Base-by-base conservation (phyloP, 768 basidiomycete genomes). In the Lactarius hatsudake region DNA sequence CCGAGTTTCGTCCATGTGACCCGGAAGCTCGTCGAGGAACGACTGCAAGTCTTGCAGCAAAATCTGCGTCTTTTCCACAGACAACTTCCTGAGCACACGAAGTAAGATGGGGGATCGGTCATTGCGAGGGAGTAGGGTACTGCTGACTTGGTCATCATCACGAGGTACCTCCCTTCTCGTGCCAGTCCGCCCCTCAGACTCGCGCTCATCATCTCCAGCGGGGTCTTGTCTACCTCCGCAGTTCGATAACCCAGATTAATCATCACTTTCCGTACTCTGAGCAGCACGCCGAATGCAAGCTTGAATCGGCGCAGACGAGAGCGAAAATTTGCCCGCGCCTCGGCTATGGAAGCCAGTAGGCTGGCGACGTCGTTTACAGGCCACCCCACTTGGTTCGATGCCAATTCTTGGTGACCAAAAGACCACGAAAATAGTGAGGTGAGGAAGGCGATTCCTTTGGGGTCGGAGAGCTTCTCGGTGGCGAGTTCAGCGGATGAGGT, bases 261-360 rank as follows among this genome's bases (percentile, higher is more conserved):
- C 73, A 88, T 78, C 45, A 83, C 82, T 5, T 70, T 67, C 57
- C 83, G 82, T 0, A 87, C 73, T 1, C 76, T 70, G 12, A 77
- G 73, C 60, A 87, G 72, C 20, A 88, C 60, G 20, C 77, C 75
- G 67, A 87, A 85, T 8, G 81, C 84, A 1, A 86, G 70, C 2
- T 83, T 81, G 51, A 85, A 66, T 23, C 74, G 65, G 26, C 74
- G 74, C 8, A 75, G 74, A 17, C 71, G 74, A 59, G 64, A 64
- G n/a, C 69, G 75, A 61, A 85, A 80, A 5, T 72, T 63, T 2
- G 51, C 38, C 3, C 83, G 81, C 6, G 82, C 81, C 15, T 72
- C 71, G 54, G 80, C 76, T 12, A 86, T 69, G 3, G 72, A 67
- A 10, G 65, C 59, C 48, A 83, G 67, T 1, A 85, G 62, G 18